Evolutionary conservation across 345 rosid genomes (phyloP), one percentile per base, ranked within the genome.

Genomic region (Anastatica hierochuntica): DNA sequence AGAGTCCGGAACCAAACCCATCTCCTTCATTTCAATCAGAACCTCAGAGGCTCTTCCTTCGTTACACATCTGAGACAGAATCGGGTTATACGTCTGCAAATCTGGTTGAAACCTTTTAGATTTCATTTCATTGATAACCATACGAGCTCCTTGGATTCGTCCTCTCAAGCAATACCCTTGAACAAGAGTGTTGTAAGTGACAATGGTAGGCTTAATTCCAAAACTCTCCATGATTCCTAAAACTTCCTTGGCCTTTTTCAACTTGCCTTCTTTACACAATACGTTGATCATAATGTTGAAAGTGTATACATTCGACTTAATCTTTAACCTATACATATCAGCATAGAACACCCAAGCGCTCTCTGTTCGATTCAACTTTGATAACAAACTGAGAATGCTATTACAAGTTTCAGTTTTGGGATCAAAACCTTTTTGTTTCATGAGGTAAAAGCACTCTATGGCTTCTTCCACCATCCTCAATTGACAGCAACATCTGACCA

Each of bases 221-320:
- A 80, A 71, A 66, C 41, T 54, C 74, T 79, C 94, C 95, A 81
- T 79, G 34, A 64, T 43, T 14, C 69, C 74, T 15, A 78, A 41
- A 47, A 85, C 70, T 13, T 71, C 87, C 48, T 85, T 83, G 0
- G 87, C 97, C 70, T 78, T 79, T 68, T 85, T 85, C 53, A 85
- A 53, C 69, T 85, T 85, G 58, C 82, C 97, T 68, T 82, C 90
- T 69, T 82, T 88, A 11, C 97, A 90, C 77, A 90, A 63, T 41
- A 78, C 71, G 64, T 90, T 87, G 18, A 92, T 76, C 98, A 92
- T 92, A 46, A 92, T 88, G 33, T 88, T 92, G 68, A 70, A 92
- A 0, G 98, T 88, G 52, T 61, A 69, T 14, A 81, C 45, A 46
- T 67, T 84, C 1, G 94, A 92, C 57, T 74, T 79, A 17, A 92